Evolutionary conservation across 345 rosid genomes (phyloP).

Genomic region (Linum usitatissimum): DNA sequence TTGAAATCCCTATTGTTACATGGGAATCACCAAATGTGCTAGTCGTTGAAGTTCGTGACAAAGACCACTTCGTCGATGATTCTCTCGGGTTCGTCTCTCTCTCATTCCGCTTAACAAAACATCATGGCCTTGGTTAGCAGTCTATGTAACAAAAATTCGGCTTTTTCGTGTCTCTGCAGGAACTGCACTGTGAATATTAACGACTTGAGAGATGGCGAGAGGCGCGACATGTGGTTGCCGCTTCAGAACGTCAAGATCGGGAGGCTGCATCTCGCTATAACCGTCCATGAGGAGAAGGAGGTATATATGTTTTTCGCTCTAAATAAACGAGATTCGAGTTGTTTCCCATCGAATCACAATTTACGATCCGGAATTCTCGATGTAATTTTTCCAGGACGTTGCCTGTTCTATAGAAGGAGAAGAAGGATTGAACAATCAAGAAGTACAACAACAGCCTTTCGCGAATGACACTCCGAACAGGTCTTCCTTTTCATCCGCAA

Average conservation of each 20-base stretch:
- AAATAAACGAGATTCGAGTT: not conserved
- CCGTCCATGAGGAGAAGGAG: constrained; percentile 53
- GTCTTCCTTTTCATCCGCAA: constrained; percentile 36
- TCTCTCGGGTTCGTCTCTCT: constrained; percentile 63
- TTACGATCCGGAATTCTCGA: constrained; percentile 8
- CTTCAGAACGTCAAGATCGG: constrained; percentile 72
- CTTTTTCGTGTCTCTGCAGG: constrained; percentile 22
- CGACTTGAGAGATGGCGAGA: constrained; percentile 58
- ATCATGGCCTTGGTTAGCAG: too few species aligned
- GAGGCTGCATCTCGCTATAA: constrained; percentile 69
- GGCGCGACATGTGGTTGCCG: constrained; percentile 83
- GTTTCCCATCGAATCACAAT: not conserved
- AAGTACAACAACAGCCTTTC: constrained; percentile 26
- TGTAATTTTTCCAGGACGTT: constrained; percentile 23
- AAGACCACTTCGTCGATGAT: constrained; percentile 75
- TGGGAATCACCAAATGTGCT: constrained; percentile 70
- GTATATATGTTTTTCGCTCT: constrained; percentile 20
- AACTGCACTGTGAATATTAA: constrained; percentile 48
- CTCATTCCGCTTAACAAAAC: constrained; percentile 3
- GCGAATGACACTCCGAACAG: constrained; percentile 22
- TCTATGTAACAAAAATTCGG: too few species aligned
- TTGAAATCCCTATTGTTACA: constrained; percentile 57
- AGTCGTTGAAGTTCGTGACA: constrained; percentile 66
- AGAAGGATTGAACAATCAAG: constrained; percentile 23
- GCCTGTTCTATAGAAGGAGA: constrained; percentile 23